Evolutionary conservation across 331 rosid genomes (phyloP).

Genomic region (Acacia pycnantha): DNA sequence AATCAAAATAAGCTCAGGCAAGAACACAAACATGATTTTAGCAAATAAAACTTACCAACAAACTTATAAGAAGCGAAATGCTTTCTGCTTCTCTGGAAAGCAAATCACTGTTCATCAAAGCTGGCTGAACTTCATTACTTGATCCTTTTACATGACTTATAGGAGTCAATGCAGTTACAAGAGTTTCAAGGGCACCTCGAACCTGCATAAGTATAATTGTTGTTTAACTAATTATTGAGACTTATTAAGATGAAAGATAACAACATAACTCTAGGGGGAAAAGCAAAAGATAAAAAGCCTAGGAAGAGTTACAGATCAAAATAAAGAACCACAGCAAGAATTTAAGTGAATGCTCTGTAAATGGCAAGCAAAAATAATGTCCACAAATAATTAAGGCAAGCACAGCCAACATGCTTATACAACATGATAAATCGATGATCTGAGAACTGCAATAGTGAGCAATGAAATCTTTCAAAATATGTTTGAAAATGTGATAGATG

Average conservation of each 20-base stretch:
- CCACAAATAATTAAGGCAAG: slow-evolving; percentile 14
- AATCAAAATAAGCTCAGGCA: slow-evolving; percentile 18
- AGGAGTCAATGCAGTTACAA: slow-evolving; percentile 87
- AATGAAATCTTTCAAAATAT: neutral
- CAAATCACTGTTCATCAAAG: slow-evolving; percentile 80
- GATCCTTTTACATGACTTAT: slow-evolving; percentile 66
- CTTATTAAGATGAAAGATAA: slow-evolving; percentile 12
- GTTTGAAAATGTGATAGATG: neutral
- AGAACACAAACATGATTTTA: slow-evolving; percentile 8
- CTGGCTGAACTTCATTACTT: slow-evolving; percentile 83
- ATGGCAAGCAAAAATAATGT: slow-evolving; percentile 3
- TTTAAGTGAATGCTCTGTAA: neutral
- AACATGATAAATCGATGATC: neutral
- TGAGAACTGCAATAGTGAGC: neutral
- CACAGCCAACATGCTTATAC: neutral
- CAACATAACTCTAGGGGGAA: neutral
- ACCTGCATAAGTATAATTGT: slow-evolving; percentile 49
- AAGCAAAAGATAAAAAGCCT: neutral
- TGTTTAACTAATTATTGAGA: slow-evolving; percentile 11
- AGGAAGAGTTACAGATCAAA: neutral
- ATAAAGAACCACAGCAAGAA: slow-evolving; percentile 17
- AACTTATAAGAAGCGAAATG: slow-evolving; percentile 85
- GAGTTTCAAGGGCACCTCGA: slow-evolving; percentile 92
- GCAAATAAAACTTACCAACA: slow-evolving; percentile 67
- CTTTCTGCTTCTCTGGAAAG: slow-evolving; percentile 86